Evolutionary conservation across 2,329 filamentous ascomycete genomes (phyloP), one percentile per base, ranked within the genome.

Genomic region (Colletotrichum tabaci): DNA sequence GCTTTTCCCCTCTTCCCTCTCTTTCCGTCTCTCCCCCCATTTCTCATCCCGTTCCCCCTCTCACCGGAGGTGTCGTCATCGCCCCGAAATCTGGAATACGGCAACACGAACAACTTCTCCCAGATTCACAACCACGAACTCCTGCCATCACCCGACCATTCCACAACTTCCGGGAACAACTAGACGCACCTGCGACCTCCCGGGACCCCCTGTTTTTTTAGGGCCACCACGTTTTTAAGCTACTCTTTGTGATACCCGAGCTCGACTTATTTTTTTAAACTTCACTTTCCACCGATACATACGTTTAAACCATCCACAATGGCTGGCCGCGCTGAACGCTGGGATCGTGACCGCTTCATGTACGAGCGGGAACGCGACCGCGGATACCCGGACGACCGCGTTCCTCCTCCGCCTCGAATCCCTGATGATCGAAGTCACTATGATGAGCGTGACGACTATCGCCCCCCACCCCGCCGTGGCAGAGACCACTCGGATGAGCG

Each of bases 271-370:
- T 9, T 38, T 38, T 38, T 55, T n/a, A 52, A 26, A 26, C 16
- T 50, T 67, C 35, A 49, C 26, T 26, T 10, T 30, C 23, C 23
- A 47, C 10, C 46, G 35, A 57, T 30, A 50, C 42, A 61, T 66
- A 64, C 64, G 67, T 65, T 69, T 52, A 30, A 35, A 55, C n/a
- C 42, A n/a, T 7, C 30, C 58, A 64, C 23, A 65, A 74, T 74
- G 73, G 73, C 72, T 46, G 81, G 81, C 71, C 82, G 82, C 71
- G 76, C 79, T 61, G 82, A 82, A 74, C 82, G 85, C 75, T 91
- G 87, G 88, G 88, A 91, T 76, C 84, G 84, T 57, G 88, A 89
- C 73, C 88, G 88, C 74, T 86, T 87, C 76, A 74, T 78, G 46
- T 77, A 78, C 65, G 84, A 86, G 77, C 78, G 79, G 30, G 84